Evolutionary conservation across 2,329 filamentous ascomycete species (phyloP).

Genomic region (Nigrograna mackinnonii): DNA sequence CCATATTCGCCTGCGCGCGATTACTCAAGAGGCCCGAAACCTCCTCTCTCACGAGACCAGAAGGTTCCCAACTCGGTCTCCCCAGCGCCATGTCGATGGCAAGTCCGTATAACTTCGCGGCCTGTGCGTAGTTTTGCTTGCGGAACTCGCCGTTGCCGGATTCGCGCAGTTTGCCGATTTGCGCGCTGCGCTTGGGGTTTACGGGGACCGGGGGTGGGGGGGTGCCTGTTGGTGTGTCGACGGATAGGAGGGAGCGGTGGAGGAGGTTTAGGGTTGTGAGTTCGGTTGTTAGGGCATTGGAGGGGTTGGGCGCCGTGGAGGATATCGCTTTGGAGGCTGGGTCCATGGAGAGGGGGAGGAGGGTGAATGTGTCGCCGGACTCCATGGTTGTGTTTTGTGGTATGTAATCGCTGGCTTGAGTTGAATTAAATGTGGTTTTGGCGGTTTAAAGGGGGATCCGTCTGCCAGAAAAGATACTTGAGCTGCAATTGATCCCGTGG

Average conservation of each 20-base stretch:
- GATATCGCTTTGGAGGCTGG: constrained; percentile 77
- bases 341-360: constrained; percentile 81
- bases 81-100: constrained; percentile 86
- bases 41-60: constrained; percentile 82
- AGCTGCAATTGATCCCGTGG: no score
- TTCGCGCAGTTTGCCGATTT: constrained; percentile 90
- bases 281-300: constrained; percentile 42
- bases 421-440: no score
- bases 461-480: no score
- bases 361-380: constrained; percentile 69
- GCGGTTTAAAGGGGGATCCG: no score
- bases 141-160: constrained; percentile 81
- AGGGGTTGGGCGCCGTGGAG: constrained; percentile 39
- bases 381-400: no score
- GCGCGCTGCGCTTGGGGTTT: constrained; percentile 86
- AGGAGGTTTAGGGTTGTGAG: constrained; percentile 77
- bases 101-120: constrained; percentile 79
- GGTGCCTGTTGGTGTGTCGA: constrained; percentile 64
- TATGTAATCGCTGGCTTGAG: no score
- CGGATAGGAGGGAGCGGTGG: constrained; percentile 72
- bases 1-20: constrained; percentile 88
- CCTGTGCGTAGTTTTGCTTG: constrained; percentile 74
- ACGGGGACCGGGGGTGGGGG: constrained; percentile 88
- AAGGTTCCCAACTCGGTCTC: constrained; percentile 86
- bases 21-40: constrained; percentile 79